Conservation (phyloP, 345 rosid species). For the Garcia nutans region DNA sequence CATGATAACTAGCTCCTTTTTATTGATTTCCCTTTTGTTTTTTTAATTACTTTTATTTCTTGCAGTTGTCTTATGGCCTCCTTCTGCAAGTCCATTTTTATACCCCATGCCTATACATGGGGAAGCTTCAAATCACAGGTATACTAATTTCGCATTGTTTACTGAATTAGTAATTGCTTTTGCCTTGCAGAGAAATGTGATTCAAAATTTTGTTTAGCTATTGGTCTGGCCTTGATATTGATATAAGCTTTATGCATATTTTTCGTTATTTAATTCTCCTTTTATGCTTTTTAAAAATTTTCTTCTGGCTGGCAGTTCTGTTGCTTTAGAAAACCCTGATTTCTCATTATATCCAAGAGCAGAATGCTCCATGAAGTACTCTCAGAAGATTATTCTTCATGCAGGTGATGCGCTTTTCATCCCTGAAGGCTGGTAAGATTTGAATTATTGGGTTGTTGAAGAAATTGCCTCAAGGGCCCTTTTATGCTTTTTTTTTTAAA, state of each 20-base stretch:
- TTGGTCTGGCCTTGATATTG: neutral
- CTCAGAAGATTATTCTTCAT: slow-evolving; percentile 66
- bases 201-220: neutral
- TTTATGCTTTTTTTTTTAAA: neutral
- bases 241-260: neutral
- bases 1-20: neutral
- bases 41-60: neutral
- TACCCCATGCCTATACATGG: slow-evolving; percentile 88
- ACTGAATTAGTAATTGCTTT: neutral
- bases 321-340: slow-evolving; percentile 62
- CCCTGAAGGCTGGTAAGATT: slow-evolving; percentile 95
- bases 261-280: neutral
- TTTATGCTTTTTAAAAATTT: neutral
- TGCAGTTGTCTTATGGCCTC: slow-evolving; percentile 87
- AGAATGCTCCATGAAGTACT: slow-evolving; percentile 44
- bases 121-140: slow-evolving; percentile 97
- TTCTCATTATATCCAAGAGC: slow-evolving; percentile 74
- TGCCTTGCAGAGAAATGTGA: neutral
- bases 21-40: neutral
- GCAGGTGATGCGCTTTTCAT: slow-evolving; percentile 95
- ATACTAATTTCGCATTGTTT: slow-evolving; percentile 16
- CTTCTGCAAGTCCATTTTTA: slow-evolving; percentile 75
- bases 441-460: slow-evolving; percentile 23
- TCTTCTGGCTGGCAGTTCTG: slow-evolving; percentile 50
- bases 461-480: neutral